Evolutionary conservation across 768 basidiomycete species (phyloP).

Genomic region (Mycena vitilis): DNA sequence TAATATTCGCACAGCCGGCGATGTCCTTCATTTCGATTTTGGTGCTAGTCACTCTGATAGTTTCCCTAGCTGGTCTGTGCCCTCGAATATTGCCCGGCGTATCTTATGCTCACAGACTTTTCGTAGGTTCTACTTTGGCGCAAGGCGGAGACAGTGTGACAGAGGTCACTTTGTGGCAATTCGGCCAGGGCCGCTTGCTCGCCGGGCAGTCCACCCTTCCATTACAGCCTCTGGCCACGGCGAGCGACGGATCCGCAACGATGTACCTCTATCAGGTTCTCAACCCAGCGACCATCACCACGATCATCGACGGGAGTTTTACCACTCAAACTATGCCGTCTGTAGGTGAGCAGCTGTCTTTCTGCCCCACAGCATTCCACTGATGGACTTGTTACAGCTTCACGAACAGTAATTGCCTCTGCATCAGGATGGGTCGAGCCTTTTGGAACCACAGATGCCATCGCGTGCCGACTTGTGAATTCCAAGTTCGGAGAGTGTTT

Average conservation of each 20-base stretch:
- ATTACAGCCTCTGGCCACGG: slow-evolving; percentile 10
- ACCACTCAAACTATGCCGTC: not conserved
- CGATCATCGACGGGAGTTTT: not conserved
- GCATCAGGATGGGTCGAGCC: slow-evolving; percentile 4
- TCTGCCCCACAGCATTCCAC: not conserved
- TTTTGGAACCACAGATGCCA: not conserved
- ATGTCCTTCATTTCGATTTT: too few relatives aligned
- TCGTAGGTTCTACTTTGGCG: not conserved
- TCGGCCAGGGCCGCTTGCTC: slow-evolving; percentile 1
- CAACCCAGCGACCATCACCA: not conserved
- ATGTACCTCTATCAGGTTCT: slow-evolving; percentile 17
- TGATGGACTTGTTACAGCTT: not conserved
- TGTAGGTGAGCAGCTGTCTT: not conserved
- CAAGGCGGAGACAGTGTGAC: not conserved
- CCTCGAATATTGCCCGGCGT: too few relatives aligned
- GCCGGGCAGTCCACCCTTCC: slow-evolving; percentile 3
- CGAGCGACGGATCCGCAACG: slow-evolving; percentile 7
- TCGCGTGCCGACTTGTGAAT: not conserved
- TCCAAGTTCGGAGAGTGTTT: not conserved
- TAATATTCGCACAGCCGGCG: too few relatives aligned
- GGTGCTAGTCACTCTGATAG: too few relatives aligned
- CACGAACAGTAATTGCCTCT: not conserved
- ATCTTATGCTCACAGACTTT: too few relatives aligned
- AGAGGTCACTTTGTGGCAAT: slow-evolving; percentile 24
- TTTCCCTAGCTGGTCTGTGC: too few relatives aligned